Conservation (phyloP, 257 asterid species). For the Paraleonurus japonicus region DNA sequence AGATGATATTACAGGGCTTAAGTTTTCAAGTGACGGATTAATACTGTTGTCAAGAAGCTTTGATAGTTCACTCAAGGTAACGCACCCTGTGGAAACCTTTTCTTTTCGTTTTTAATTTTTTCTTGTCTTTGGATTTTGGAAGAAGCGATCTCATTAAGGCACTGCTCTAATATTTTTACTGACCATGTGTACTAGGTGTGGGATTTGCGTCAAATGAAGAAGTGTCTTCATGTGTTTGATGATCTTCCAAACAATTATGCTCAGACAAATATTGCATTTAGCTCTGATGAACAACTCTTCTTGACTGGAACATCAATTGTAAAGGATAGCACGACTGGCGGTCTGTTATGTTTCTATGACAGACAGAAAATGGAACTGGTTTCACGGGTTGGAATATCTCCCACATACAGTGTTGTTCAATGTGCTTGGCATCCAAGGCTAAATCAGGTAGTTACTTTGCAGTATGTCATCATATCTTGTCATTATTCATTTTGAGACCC, state of each 20-base stretch:
- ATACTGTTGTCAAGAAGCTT: conserved; percentile 81
- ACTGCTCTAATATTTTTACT: conserved; percentile 9
- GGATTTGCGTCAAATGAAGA: conserved; percentile 89
- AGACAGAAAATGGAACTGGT: conserved; percentile 77
- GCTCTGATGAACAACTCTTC: conserved; percentile 84
- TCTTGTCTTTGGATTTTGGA: not conserved
- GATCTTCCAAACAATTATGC: conserved; percentile 88
- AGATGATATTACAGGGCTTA: conserved; percentile 83
- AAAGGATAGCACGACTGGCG: conserved; percentile 73
- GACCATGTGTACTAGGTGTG: conserved; percentile 56
- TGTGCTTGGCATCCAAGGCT: conserved; percentile 96
- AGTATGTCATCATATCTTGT: not conserved
- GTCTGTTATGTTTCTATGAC: conserved; percentile 76
- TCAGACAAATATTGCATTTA: conserved; percentile 81
- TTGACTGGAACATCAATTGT: conserved; percentile 90
- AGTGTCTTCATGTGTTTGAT: conserved; percentile 56
- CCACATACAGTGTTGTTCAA: conserved; percentile 81
- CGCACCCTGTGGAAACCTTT: conserved; percentile 3
- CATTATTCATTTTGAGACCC: not conserved
- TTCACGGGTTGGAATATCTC: conserved; percentile 82
- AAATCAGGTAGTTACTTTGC: conserved; percentile 62
- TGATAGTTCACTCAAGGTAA: conserved; percentile 89
- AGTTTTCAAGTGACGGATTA: conserved; percentile 84
- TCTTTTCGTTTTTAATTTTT: not conserved
- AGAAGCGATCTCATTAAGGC: not conserved